phyloP scores from a whole-genome alignment of 495 filamentous ascomycete genomes.

The Penicillium fimorum region DNA sequence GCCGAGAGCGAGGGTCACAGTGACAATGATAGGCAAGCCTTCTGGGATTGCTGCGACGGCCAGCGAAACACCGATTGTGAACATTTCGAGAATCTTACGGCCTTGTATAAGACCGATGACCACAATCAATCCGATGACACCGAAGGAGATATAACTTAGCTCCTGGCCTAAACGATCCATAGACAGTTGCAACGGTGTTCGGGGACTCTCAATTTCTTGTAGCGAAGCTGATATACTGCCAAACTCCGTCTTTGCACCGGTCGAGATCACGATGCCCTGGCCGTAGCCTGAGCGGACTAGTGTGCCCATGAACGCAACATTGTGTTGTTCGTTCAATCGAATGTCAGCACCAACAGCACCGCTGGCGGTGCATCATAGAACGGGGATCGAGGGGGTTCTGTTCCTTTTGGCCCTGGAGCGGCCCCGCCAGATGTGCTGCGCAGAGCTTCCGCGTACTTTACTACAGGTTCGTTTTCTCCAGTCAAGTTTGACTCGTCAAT shows the following conservation, averaged over 20 bases:
- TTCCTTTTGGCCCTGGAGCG: conserved; percentile 24
- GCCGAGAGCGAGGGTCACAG: conserved; percentile 89
- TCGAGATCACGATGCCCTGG: conserved; percentile 92
- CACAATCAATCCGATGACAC: conserved; percentile 88
- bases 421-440: conserved; percentile 24
- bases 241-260: conserved; percentile 89
- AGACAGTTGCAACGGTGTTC: conserved; percentile 89
- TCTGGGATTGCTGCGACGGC: conserved; percentile 97
- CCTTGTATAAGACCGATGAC: conserved; percentile 85
- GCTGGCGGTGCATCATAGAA: conserved; percentile 58
- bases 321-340: conserved; percentile 63
- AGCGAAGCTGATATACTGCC: conserved; percentile 92
- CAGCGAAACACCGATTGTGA: conserved; percentile 94
- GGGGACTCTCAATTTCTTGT: conserved; percentile 88
- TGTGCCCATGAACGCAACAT: conserved; percentile 98
- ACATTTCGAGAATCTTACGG: conserved; percentile 87
- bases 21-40: conserved; percentile 96
- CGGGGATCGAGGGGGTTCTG: conserved; percentile 51
- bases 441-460: conserved; percentile 67
- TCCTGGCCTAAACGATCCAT: conserved; percentile 96
- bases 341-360: conserved; percentile 65
- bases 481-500: conserved; percentile 98
- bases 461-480: conserved; percentile 90
- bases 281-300: conserved; percentile 95
- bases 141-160: conserved; percentile 93